These are phyloP conservation scores for Crithidia mellificae DNA, from an alignment of 208 protist species.

Conservation along the genomic window DNA sequence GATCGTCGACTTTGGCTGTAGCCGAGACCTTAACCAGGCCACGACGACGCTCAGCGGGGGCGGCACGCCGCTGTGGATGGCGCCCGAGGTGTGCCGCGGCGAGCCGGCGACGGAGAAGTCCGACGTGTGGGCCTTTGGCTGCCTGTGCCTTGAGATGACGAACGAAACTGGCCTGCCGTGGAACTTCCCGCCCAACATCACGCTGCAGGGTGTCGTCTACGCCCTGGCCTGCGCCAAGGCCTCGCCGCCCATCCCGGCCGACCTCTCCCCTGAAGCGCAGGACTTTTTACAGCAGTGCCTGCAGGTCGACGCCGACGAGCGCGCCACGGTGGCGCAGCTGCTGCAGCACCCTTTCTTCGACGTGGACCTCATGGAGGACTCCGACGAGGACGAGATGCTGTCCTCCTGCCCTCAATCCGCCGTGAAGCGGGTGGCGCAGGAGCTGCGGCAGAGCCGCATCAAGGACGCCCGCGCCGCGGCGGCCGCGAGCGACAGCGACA, in stretches of 20 bases:
- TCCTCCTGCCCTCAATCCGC: conserved; percentile 42
- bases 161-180: conserved; percentile 69
- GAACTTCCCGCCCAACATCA: conserved; percentile 57
- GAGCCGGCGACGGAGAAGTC: conserved; percentile 65
- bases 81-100: conserved; percentile 82
- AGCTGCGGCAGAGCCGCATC: conserved; percentile 18
- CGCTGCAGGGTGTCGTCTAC: conserved; percentile 63
- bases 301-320: conserved; percentile 58
- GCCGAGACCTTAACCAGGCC: conserved; percentile 63
- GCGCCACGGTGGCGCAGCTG: conserved; percentile 57
- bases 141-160: conserved; percentile 83
- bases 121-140: conserved; percentile 84
- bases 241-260: conserved; percentile 55
- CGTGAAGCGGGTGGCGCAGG: conserved; percentile 36
- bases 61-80: conserved; percentile 84
- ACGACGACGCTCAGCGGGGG: conserved; percentile 48
- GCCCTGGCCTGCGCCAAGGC: conserved; percentile 62
- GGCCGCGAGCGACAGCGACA: not conserved
- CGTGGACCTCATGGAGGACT: conserved; percentile 41
- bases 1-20: conserved; percentile 94
- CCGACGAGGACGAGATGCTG: conserved; percentile 50
- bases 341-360: conserved; percentile 82
- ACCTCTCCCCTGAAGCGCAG: conserved; percentile 54
- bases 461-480: not conserved
- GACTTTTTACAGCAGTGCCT: conserved; percentile 75